Evolutionary conservation across 2,329 filamentous ascomycete genomes (phyloP).

Genomic region (Sclerotinia trifoliorum): DNA sequence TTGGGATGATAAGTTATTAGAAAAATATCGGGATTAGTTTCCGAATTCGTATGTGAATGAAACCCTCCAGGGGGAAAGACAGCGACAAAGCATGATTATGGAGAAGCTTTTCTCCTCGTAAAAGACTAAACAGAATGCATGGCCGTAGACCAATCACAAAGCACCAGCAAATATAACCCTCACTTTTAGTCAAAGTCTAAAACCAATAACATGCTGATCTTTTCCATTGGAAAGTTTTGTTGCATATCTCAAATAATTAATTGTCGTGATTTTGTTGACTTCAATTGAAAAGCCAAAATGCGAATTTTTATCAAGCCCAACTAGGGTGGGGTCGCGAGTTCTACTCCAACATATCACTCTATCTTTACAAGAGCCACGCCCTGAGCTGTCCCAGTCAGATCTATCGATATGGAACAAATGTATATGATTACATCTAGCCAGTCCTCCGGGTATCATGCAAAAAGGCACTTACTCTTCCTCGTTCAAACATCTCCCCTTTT

Average conservation of each 20-base stretch:
- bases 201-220: background rate
- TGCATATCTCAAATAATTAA: conserved; percentile 17
- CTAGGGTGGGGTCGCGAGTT: background rate
- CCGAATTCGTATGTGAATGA: background rate
- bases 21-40: conserved; percentile 49
- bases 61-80: background rate
- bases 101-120: conserved; percentile 24
- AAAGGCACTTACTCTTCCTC: conserved; percentile 11
- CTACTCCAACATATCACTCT: conserved; percentile 1
- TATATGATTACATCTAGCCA: conserved; percentile 23
- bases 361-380: conserved; percentile 14
- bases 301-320: background rate
- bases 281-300: background rate
- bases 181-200: background rate
- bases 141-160: conserved; percentile 1
- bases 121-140: background rate
- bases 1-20: conserved; percentile 55
- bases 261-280: background rate
- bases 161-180: conserved; percentile 3
- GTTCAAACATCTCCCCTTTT: background rate
- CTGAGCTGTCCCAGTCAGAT: conserved; percentile 12
- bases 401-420: conserved; percentile 23
- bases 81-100: background rate
- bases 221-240: conserved; percentile 1
- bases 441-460: conserved; percentile 23